phyloP scores from a whole-genome alignment of 2,329 filamentous ascomycete species.

The Microsporum ferrugineum region DNA sequence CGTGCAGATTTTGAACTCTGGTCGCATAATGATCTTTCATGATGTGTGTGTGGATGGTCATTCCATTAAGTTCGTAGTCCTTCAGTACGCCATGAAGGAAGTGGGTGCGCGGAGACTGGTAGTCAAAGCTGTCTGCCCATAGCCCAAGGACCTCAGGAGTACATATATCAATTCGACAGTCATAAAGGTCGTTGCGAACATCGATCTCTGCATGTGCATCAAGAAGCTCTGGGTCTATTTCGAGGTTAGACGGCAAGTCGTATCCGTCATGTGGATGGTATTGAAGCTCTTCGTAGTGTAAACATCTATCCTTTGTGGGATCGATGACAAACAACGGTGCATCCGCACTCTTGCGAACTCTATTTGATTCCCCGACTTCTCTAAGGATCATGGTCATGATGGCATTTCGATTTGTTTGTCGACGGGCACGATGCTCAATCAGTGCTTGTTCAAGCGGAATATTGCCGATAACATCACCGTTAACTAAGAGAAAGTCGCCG shows the following conservation, averaged over 20 bases:
- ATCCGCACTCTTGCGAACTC: slow-evolving; percentile 63
- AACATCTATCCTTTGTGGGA: slow-evolving; percentile 62
- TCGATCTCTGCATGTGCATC: slow-evolving; percentile 65
- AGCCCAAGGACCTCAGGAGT: slow-evolving; percentile 88
- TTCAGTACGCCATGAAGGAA: slow-evolving; percentile 89
- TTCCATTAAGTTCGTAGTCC: slow-evolving; percentile 92
- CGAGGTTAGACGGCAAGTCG: slow-evolving; percentile 44
- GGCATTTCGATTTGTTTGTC: slow-evolving; percentile 76
- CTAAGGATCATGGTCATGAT: slow-evolving; percentile 95
- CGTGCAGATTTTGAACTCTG: slow-evolving; percentile 70
- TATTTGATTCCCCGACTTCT: slow-evolving; percentile 61
- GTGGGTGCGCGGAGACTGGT: slow-evolving; percentile 75
- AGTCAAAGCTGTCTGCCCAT: slow-evolving; percentile 97
- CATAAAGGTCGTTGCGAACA: slow-evolving; percentile 75
- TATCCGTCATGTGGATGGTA: slow-evolving; percentile 46
- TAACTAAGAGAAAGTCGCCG: slow-evolving; percentile 84
- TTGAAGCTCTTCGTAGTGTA: slow-evolving; percentile 89
- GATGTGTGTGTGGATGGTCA: slow-evolving; percentile 89
- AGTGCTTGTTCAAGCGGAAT: slow-evolving; percentile 70
- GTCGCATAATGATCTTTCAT: slow-evolving; percentile 74
- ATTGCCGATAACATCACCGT: slow-evolving; percentile 86
- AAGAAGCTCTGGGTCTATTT: slow-evolving; percentile 69
- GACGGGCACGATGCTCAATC: slow-evolving; percentile 65
- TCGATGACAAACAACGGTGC: slow-evolving; percentile 82
- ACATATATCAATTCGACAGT: slow-evolving; percentile 93